phyloP scores from a whole-genome alignment of 2,329 filamentous ascomycete species.

The Didymella pinodella region DNA sequence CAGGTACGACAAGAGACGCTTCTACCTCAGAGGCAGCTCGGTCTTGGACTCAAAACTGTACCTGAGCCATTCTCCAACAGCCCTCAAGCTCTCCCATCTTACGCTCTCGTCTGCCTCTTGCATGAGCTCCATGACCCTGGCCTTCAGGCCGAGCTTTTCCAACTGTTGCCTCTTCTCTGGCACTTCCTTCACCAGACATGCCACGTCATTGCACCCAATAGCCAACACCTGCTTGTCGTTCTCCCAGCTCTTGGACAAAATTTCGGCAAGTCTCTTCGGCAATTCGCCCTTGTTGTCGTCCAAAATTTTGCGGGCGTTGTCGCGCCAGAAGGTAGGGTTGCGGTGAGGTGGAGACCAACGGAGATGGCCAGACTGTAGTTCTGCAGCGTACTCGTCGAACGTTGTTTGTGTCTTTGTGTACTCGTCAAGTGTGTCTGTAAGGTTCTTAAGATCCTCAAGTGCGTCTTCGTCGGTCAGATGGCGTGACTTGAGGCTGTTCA shows the following conservation, averaged over 20 bases:
- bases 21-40: conserved; percentile 41
- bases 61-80: conserved; percentile 79
- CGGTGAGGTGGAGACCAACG: conserved; percentile 93
- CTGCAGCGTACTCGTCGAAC: conserved; percentile 76
- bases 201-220: conserved; percentile 91
- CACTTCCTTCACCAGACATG: conserved; percentile 86
- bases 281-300: conserved; percentile 83
- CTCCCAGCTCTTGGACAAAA: conserved; percentile 82
- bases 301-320: conserved; percentile 87
- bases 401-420: conserved; percentile 76
- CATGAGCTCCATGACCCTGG: conserved; percentile 92
- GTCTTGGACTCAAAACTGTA: conserved; percentile 62
- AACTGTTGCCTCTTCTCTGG: conserved; percentile 82
- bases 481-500: conserved; percentile 64
- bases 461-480: conserved; percentile 62
- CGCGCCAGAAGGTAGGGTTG: conserved; percentile 86
- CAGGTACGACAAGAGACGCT: background rate
- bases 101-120: conserved; percentile 86
- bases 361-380: conserved; percentile 84
- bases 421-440: conserved; percentile 76
- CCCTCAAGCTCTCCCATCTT: conserved; percentile 89
- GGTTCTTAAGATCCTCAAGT: conserved; percentile 58
- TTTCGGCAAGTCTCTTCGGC: conserved; percentile 82
- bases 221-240: conserved; percentile 86
- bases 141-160: conserved; percentile 86